Percentiles rank a stretch among this genome's conserved stretches.
Conservation (phyloP, 495 filamentous ascomycete genomes). For the Penicillium cataractarum region DNA sequence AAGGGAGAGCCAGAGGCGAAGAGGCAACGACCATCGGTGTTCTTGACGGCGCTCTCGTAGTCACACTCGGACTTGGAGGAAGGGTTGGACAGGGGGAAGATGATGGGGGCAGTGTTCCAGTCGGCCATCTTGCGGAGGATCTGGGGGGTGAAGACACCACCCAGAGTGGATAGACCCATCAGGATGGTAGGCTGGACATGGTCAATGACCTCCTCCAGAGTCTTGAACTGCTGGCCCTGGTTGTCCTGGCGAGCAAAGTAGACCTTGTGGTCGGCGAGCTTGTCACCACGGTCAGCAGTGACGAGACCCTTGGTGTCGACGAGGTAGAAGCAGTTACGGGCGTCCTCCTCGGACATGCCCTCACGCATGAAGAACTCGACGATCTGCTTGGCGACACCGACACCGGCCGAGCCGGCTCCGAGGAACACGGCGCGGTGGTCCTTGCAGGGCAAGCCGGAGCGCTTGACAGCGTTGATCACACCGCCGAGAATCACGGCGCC, state of each 20-base stretch:
- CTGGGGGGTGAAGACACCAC: constrained; percentile 89
- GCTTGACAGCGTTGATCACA: constrained; percentile 92
- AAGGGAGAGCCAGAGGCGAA: constrained; percentile 97
- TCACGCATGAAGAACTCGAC: constrained; percentile 93
- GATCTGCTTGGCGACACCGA: constrained; percentile 96
- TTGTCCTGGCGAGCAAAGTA: constrained; percentile 96
- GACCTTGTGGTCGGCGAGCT: constrained; percentile 94
- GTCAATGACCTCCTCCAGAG: constrained; percentile 89
- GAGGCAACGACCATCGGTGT: constrained; percentile 87
- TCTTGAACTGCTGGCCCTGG: constrained; percentile 84
- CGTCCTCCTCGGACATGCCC: constrained; percentile 89
- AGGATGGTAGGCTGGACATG: constrained; percentile 93
- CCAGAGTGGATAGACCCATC: constrained; percentile 91
- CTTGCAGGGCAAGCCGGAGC: constrained; percentile 81
- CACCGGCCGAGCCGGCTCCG: constrained; percentile 92
- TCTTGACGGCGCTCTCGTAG: constrained; percentile 83
- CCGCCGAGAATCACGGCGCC: constrained; percentile 93
- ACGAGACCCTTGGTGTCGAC: constrained; percentile 97
- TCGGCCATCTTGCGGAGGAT: constrained; percentile 84
- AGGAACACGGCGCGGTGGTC: constrained; percentile 96
- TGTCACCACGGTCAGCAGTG: constrained; percentile 90
- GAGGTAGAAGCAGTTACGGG: constrained; percentile 90
- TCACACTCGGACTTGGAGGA: constrained; percentile 96
- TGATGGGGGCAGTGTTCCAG: constrained; percentile 78
- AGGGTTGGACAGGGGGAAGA: constrained; percentile 95